A percentile compares a stretch with the other conserved stretches of the same genome.
These are phyloP conservation scores for Aspergillus hancockii DNA, from an alignment of 495 filamentous ascomycete genomes.

Conservation along the genomic window DNA sequence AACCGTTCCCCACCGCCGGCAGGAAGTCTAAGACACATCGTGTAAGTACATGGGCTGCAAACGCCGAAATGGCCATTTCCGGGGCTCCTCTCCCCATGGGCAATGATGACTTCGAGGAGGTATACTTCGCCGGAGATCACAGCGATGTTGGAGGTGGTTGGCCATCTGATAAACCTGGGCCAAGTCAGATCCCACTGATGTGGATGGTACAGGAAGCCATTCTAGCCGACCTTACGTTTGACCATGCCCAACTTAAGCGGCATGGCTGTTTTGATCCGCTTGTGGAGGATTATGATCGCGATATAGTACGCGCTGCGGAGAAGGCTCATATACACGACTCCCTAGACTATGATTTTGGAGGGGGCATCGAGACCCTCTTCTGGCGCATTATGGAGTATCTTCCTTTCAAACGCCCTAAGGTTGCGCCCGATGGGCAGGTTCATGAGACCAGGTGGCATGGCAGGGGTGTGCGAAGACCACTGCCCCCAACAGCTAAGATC, in stretches of 20 bases:
- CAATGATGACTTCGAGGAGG: slow-evolving; percentile 43
- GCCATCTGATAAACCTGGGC: slow-evolving; percentile 52
- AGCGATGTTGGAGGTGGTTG: slow-evolving; percentile 84
- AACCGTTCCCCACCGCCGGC: slow-evolving; percentile 49
- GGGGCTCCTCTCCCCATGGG: neutral
- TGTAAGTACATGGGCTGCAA: slow-evolving; percentile 14
- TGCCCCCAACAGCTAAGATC: slow-evolving; percentile 13
- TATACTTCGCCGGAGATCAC: slow-evolving; percentile 79
- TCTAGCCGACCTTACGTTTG: slow-evolving; percentile 67
- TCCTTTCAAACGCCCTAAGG: slow-evolving; percentile 19
- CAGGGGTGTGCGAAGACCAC: slow-evolving; percentile 12
- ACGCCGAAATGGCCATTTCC: slow-evolving; percentile 2
- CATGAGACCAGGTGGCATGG: slow-evolving; percentile 19
- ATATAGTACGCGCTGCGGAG: slow-evolving; percentile 6
- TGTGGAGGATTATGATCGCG: slow-evolving; percentile 1
- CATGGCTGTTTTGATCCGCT: slow-evolving; percentile 55
- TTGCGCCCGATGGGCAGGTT: slow-evolving; percentile 17
- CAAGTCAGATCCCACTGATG: slow-evolving; percentile 70
- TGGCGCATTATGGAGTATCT: slow-evolving; percentile 23
- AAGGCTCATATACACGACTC: slow-evolving; percentile 18
- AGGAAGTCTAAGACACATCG: slow-evolving; percentile 45
- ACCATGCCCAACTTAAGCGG: slow-evolving; percentile 60
- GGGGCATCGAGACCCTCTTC: slow-evolving; percentile 18
- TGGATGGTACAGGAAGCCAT: slow-evolving; percentile 83
- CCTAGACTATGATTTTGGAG: slow-evolving; percentile 16